phyloP scores from a whole-genome alignment of 305 asterid species.

The Caryopteris hybrid region DNA sequence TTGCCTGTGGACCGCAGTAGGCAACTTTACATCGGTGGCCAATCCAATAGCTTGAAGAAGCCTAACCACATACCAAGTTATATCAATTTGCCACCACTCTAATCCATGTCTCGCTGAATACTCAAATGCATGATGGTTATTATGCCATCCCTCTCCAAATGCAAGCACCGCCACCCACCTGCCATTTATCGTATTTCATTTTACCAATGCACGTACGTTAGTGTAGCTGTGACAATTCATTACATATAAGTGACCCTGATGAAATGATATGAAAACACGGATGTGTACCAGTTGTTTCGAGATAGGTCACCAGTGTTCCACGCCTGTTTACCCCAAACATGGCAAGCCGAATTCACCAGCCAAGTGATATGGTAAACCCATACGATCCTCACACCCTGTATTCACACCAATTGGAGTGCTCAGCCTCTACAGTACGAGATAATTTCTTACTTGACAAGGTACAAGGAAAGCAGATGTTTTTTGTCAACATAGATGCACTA shows the following conservation, averaged over 20 bases:
- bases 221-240: too few relatives aligned
- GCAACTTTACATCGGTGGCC: constrained; percentile 67
- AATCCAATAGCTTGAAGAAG: constrained; percentile 59
- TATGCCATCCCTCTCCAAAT: constrained; percentile 92
- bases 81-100: constrained; percentile 82
- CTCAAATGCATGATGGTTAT: constrained; percentile 82
- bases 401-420: background rate
- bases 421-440: too few relatives aligned
- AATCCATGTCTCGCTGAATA: constrained; percentile 73
- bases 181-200: background rate
- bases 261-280: background rate
- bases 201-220: too few relatives aligned
- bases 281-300: constrained; percentile 57
- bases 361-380: constrained; percentile 81
- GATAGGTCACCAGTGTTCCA: constrained; percentile 81
- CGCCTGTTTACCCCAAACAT: constrained; percentile 71
- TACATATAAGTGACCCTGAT: too few relatives aligned
- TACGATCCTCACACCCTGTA: constrained; percentile 72
- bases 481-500: background rate
- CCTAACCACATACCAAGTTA: constrained; percentile 64
- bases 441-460: too few relatives aligned
- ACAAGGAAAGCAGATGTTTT: too few relatives aligned
- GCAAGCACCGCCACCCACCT: constrained; percentile 88
- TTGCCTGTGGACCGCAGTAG: constrained; percentile 41
- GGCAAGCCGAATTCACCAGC: constrained; percentile 85